A percentile compares a stretch with the other conserved stretches of the same genome.
Evolutionary conservation across 2,329 filamentous ascomycete genomes (phyloP).

Genomic region (Talaromyces verruculosus): DNA sequence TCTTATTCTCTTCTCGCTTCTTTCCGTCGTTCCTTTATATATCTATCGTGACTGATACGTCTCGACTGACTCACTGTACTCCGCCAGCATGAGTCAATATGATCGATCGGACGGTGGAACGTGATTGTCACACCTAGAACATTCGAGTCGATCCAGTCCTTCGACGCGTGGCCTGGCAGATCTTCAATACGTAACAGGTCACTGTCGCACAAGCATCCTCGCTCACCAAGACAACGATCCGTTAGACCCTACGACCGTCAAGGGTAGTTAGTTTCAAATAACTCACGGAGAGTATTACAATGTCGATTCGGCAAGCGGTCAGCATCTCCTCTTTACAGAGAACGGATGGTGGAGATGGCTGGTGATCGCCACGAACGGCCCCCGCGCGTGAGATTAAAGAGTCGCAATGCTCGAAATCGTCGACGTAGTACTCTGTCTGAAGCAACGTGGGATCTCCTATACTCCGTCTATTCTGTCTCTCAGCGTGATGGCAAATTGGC

Average conservation of each 20-base stretch:
- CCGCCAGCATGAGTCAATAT: not conserved
- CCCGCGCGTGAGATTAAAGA: slow-evolving; percentile 9
- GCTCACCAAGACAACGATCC: not conserved
- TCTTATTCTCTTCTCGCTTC: not conserved
- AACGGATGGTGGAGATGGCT: not conserved
- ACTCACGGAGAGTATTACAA: not conserved
- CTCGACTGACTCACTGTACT: not conserved
- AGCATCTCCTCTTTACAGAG: not conserved
- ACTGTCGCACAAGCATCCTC: not conserved
- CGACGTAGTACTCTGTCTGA: not conserved
- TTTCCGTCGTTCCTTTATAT: not conserved
- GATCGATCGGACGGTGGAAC: not conserved
- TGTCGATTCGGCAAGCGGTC: not conserved
- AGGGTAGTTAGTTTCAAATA: not conserved
- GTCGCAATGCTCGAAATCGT: not conserved
- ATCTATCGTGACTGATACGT: not conserved
- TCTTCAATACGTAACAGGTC: not conserved
- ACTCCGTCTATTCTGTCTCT: not conserved
- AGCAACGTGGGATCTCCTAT: slow-evolving; percentile 1
- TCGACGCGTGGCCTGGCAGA: not conserved
- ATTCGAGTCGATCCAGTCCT: not conserved
- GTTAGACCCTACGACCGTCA: not conserved
- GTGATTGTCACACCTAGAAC: not conserved
- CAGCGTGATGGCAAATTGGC: not conserved
- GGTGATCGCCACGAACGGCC: slow-evolving; percentile 11